These are phyloP conservation scores for Pelagomonas calceolata DNA, from an alignment of 108 stramenopile genomes.

Conservation along the genomic window DNA sequence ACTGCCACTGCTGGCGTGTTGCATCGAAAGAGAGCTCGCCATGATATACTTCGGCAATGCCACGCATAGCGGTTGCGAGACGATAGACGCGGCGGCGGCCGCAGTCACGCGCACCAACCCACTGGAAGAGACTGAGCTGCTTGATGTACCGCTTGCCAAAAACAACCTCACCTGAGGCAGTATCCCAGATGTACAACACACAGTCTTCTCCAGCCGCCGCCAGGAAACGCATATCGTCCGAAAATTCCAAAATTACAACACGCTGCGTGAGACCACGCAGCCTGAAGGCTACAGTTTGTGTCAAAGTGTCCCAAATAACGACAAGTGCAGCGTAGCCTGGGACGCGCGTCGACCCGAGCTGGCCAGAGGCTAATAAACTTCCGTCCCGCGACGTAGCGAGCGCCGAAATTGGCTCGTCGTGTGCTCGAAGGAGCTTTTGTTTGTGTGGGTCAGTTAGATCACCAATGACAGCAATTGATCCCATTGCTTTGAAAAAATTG, in stretches of 20 bases:
- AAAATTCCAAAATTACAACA: slow-evolving; percentile 24
- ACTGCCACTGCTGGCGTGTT: slow-evolving; percentile 25
- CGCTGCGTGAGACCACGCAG: slow-evolving; percentile 13
- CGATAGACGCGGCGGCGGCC: slow-evolving; percentile 10
- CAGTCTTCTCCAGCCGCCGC: slow-evolving; percentile 28
- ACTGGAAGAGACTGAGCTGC: slow-evolving; percentile 19
- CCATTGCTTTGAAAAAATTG: slow-evolving; percentile 10
- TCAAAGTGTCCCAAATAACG: slow-evolving; percentile 16
- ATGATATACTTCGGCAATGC: slow-evolving; percentile 9
- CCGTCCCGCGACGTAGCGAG: slow-evolving; percentile 6
- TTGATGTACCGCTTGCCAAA: slow-evolving; percentile 24
- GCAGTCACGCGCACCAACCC: slow-evolving; percentile 5
- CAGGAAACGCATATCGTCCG: slow-evolving; percentile 38
- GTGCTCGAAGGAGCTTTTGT: slow-evolving; percentile 19
- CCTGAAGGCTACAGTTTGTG: background rate
- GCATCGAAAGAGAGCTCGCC: slow-evolving; percentile 30
- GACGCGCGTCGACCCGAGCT: slow-evolving; percentile 9
- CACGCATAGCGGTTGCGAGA: slow-evolving; percentile 8
- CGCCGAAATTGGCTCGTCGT: slow-evolving; percentile 16
- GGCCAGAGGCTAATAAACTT: slow-evolving; percentile 7
- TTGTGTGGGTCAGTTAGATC: slow-evolving; percentile 15
- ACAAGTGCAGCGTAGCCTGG: slow-evolving; percentile 22
- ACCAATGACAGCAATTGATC: slow-evolving; percentile 7
- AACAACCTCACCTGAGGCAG: slow-evolving; percentile 39
- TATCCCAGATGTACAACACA: slow-evolving; percentile 42